Base-by-base conservation (phyloP, 805 yeast species). In the Lipomyces sp. region DNA sequence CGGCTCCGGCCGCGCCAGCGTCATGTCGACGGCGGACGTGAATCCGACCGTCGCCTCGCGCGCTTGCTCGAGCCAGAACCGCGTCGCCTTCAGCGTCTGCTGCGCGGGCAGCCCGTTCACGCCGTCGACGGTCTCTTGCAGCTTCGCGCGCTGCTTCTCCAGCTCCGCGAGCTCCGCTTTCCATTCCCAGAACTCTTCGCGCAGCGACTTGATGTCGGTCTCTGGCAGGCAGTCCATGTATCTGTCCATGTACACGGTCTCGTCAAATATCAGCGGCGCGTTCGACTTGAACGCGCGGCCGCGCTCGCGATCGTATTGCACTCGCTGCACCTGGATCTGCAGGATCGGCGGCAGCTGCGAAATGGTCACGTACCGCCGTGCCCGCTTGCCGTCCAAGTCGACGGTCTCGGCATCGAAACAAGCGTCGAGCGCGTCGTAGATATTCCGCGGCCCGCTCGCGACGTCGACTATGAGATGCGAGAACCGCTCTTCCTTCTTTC, bases 301-400 rank as follows among this genome's bases (percentile, higher is more conserved):
- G 13, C 77, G 69, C 47, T 74, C 83, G 39, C 89, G 75, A 64
- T 93, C 96, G 66, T 83, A 93, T 65, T 87, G 86, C 0, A 93
- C 98, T 64, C 98, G 76, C 68, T 90, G 98, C 6, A 93, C 86
- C 65, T 93, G 98, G 43, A 93, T 79, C 65, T 93, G 98, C 43
- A 93, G 68, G 44, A 93, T 78, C 4, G 82, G 81, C 0, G 98
- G 98, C 19, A 88, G 69, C 49, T 80, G 75, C 8, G 79, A 74
- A 3, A 91, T 77, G 0, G 90, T 79, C 41, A 90, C 77, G 0
- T 85, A 77, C 64, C 95, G 79, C 59, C 82, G 80, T 4, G 85
- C 91, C 23, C 76, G 74, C 1, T 89, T 95, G 55, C 83, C 84
- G 37, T 74, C 80, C 59, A 87, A 70, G 1, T 74, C 76, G 11